Percentiles rank a stretch among this genome's conserved stretches.
Conservation (phyloP, 2,329 filamentous ascomycete genomes). For the Coniochaeta ligniaria region DNA sequence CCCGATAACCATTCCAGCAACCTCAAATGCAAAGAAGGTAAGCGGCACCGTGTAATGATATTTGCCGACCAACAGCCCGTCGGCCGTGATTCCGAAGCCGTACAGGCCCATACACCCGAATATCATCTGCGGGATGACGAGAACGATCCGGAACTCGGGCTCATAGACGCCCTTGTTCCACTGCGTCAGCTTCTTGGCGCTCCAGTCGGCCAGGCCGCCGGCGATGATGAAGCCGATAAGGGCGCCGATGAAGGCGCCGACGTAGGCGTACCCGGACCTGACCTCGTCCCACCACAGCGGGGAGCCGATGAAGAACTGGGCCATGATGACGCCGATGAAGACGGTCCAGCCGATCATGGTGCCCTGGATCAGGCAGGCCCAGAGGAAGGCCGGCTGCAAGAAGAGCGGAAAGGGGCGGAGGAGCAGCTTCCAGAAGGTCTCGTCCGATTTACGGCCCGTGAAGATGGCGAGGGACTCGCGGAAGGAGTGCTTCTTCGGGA, state of each 20-base stretch:
- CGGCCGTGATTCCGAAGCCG: conserved; percentile 71
- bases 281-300: conserved; percentile 78
- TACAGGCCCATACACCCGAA: conserved; percentile 73
- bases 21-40: conserved; percentile 76
- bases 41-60: conserved; percentile 71
- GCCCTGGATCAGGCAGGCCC: conserved; percentile 74
- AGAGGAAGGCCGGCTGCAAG: conserved; percentile 77
- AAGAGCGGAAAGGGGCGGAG: conserved; percentile 78
- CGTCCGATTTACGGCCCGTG: conserved; percentile 75
- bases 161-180: conserved; percentile 79
- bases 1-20: conserved; percentile 86
- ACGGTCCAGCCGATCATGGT: conserved; percentile 93
- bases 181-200: conserved; percentile 61
- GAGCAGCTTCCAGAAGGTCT: conserved; percentile 58
- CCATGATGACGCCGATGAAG: conserved; percentile 78
- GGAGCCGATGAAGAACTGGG: conserved; percentile 73
- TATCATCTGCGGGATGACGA: conserved; percentile 76
- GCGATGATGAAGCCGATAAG: conserved; percentile 70
- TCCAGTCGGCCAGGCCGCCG: conserved; percentile 66
- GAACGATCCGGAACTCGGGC: conserved; percentile 79
- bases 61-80: conserved; percentile 42
- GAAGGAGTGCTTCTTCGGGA: conserved; percentile 49
- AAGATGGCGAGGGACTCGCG: conserved; percentile 59
- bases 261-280: conserved; percentile 79
- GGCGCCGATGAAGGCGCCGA: conserved; percentile 78